Evolutionary conservation across 345 rosid species (phyloP).

Genomic region (Ailanthus altissimus): DNA sequence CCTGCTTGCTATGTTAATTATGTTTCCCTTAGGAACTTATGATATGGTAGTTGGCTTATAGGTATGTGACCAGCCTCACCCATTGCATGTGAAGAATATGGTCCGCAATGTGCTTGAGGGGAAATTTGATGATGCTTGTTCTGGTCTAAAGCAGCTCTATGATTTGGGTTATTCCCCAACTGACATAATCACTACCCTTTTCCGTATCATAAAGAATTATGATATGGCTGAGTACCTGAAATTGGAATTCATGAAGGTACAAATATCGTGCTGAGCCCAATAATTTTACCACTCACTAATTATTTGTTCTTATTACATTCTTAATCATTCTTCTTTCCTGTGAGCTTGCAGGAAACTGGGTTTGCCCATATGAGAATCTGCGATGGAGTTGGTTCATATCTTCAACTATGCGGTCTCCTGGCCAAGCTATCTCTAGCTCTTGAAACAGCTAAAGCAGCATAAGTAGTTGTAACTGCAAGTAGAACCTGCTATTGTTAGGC

Average conservation of each 20-base stretch:
- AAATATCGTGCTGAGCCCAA: not conserved
- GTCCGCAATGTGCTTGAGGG: conserved; percentile 80
- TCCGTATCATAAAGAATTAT: conserved; percentile 83
- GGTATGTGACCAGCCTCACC: conserved; percentile 99
- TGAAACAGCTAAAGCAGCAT: conserved; percentile 76
- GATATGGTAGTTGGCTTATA: conserved; percentile 25
- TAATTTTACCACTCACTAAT: not conserved
- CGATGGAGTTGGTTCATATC: conserved; percentile 96
- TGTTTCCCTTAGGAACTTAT: conserved; percentile 2
- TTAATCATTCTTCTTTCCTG: not conserved
- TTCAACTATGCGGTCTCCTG: conserved; percentile 90
- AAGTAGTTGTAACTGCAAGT: conserved; percentile 20
- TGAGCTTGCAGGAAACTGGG: conserved; percentile 75
- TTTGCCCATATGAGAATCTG: conserved; percentile 97
- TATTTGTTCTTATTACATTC: not conserved
- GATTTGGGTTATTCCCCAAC: conserved; percentile 96
- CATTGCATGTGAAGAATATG: conserved; percentile 90
- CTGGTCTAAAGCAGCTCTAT: conserved; percentile 84
- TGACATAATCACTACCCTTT: conserved; percentile 91
- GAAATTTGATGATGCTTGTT: conserved; percentile 85
- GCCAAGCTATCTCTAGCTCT: conserved; percentile 79
- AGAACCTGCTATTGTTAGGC: not conserved
- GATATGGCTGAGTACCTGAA: conserved; percentile 95
- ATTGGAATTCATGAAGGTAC: conserved; percentile 95
- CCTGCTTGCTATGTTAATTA: not conserved